Percentiles rank a stretch among this genome's conserved stretches.
These are phyloP conservation scores for Fusarium gaditjirri DNA, from an alignment of 2,329 filamentous ascomycete species.

Conservation along the genomic window DNA sequence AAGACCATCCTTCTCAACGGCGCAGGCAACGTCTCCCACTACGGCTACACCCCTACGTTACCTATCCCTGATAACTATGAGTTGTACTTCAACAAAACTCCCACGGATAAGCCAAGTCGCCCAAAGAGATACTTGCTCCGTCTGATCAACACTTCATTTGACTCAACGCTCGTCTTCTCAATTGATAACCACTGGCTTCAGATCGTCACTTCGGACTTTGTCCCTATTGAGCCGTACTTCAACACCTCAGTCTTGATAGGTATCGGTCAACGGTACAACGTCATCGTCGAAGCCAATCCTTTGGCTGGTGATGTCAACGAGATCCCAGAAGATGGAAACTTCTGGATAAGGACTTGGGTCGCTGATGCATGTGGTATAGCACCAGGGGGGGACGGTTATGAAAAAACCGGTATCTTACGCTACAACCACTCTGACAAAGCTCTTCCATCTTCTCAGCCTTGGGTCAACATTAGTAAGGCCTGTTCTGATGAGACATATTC, in stretches of 20 bases:
- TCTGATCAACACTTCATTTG: constrained; percentile 37
- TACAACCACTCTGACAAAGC: constrained; percentile 18
- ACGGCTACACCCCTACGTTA: constrained; percentile 11
- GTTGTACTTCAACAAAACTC: constrained; percentile 33
- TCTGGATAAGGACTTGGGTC: constrained; percentile 38
- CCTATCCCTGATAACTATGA: constrained; percentile 14
- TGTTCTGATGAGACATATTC: constrained; percentile 37
- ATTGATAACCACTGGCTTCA: constrained; percentile 41
- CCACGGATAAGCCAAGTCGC: constrained; percentile 26
- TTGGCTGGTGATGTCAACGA: constrained; percentile 15
- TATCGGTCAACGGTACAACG: constrained; percentile 37
- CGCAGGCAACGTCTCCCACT: constrained; percentile 25
- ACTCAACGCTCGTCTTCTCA: constrained; percentile 37
- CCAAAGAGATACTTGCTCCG: constrained; percentile 33
- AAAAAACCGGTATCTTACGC: constrained; percentile 29
- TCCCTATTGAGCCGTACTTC: constrained; percentile 34
- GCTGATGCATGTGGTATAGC: background rate
- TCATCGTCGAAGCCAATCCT: constrained; percentile 33
- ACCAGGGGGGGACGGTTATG: constrained; percentile 20
- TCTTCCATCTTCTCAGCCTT: constrained; percentile 2
- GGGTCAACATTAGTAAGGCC: constrained; percentile 9
- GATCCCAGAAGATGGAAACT: constrained; percentile 32
- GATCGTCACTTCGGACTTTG: constrained; percentile 32
- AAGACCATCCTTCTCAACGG: constrained; percentile 38
- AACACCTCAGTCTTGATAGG: constrained; percentile 26